phyloP scores from a whole-genome alignment of 169 alveolate genomes.

The Cryptosporidium bovis region DNA sequence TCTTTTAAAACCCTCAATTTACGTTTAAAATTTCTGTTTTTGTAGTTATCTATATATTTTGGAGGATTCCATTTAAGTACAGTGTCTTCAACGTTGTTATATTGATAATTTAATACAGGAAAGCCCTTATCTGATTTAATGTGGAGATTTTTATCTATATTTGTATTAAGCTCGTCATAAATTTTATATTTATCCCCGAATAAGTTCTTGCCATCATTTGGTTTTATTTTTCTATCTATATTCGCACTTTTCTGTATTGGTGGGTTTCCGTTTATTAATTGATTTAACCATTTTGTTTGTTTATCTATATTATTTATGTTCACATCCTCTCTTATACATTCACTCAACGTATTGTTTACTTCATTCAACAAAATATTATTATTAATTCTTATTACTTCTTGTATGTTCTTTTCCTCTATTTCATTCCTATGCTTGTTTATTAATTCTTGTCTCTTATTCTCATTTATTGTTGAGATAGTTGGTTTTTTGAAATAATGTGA shows the following conservation, averaged over 20 bases:
- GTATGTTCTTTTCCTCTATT: background rate
- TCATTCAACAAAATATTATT: slow-evolving; percentile 9
- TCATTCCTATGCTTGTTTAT: slow-evolving; percentile 12
- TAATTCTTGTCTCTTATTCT: slow-evolving; percentile 16
- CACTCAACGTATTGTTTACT: background rate
- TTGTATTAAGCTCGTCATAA: background rate
- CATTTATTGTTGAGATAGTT: slow-evolving; percentile 12
- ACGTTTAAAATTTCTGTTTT: slow-evolving; percentile 16
- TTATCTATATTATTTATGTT: slow-evolving; percentile 17
- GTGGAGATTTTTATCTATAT: background rate
- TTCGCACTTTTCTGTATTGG: background rate
- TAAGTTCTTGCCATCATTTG: too few relatives aligned
- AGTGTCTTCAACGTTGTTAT: slow-evolving; percentile 40
- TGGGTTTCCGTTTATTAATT: slow-evolving; percentile 26
- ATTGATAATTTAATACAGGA: slow-evolving; percentile 48
- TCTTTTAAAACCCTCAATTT: slow-evolving; percentile 11
- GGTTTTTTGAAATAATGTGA: slow-evolving; percentile 49
- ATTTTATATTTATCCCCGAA: background rate
- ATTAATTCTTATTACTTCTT: background rate
- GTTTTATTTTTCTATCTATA: background rate
- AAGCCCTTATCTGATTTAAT: slow-evolving; percentile 51
- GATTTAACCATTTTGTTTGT: slow-evolving; percentile 39
- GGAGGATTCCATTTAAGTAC: slow-evolving; percentile 49
- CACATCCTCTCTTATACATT: background rate
- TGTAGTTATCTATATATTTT: slow-evolving; percentile 28